Base-by-base conservation (phyloP, 2,329 filamentous ascomycete genomes). In the Cryphonectria carpinicola region DNA sequence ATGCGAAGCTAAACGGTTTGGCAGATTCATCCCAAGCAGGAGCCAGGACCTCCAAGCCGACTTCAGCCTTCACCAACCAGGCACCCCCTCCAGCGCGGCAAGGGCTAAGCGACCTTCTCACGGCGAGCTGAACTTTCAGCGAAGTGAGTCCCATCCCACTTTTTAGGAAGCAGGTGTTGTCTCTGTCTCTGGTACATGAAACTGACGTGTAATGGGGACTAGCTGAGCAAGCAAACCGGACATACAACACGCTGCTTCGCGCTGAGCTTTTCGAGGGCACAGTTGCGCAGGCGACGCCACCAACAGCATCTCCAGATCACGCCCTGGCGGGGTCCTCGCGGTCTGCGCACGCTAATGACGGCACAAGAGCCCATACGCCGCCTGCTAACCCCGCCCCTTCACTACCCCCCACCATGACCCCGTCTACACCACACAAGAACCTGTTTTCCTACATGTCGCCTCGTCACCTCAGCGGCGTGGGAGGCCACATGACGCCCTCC, bases 391-490 rank as follows among this genome's bases (percentile, higher is more conserved):
- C 89, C 19, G 83, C 86, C 19, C 84, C 89, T 17, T 85, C 88
- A 35, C 81, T 94, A n/a, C 90, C 93, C 14, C 88, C 92, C 1
- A 91, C 89, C 70, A 86, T 96, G 71, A 97, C 95, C 0, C 96
- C 96, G 0, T 97, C 95, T 1, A 99, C 96, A 4, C 96, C 96
- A 13, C 94, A 97, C 81, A 98, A 98, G 83, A 99, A 99, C 75
- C 88, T 99, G 54, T 98, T 99, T 79, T 93, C 92, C 37, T 98
- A 97, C 80, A 90, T 93, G 81, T 95, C 93, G 3, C 92, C 93
- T 2, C 85, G 86, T 35, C 89, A 93, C 76, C 88, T 92, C 77
- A 88, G 85, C 70, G 88, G 89, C 73, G 87, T 91, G 65, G 91
- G 90, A 28, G 92, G 92, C n/a, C 93, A 97, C 76, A 93, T 91